Conservation (phyloP, 2,329 filamentous ascomycete species). For the Claviceps maximensis region DNA sequence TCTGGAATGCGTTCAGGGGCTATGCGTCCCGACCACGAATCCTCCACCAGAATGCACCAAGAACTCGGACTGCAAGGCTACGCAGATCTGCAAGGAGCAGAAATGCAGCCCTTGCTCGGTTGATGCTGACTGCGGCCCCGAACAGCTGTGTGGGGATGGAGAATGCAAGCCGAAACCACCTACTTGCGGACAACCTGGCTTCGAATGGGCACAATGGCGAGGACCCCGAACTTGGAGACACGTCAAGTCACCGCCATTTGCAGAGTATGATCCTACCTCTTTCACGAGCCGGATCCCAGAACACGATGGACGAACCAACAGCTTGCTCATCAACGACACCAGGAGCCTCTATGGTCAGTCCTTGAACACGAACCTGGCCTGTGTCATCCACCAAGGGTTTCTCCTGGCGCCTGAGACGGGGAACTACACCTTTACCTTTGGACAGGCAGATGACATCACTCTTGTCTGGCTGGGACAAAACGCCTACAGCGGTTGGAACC, state of each 20-base stretch:
- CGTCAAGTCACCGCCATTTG: conserved; percentile 8
- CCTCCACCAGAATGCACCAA: conserved; percentile 6
- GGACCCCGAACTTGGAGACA: conserved; percentile 5
- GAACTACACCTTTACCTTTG: conserved; percentile 7
- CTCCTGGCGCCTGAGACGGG: conserved; percentile 7
- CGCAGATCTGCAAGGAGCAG: conserved; percentile 5
- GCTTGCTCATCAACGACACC: conserved; percentile 4
- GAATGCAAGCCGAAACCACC: conserved; percentile 6
- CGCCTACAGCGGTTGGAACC: conserved; percentile 6
- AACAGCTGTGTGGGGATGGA: conserved; percentile 4
- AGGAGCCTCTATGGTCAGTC: conserved; percentile 4
- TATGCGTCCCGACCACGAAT: conserved; percentile 2
- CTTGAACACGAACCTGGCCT: conserved; percentile 3
- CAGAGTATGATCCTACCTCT: conserved; percentile 5
- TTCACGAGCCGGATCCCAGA: conserved; percentile 5
- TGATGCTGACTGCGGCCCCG: conserved; percentile 3
- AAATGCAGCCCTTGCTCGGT: conserved; percentile 6
- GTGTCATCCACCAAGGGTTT: conserved; percentile 7
- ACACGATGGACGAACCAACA: conserved; percentile 6
- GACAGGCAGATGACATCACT: conserved; percentile 8
- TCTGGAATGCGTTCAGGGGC: conserved; percentile 4
- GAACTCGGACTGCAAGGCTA: conserved; percentile 6
- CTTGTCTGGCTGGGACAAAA: conserved; percentile 6
- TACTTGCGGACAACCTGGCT: conserved; percentile 7
- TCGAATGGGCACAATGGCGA: conserved; percentile 8